Conservation (phyloP, 139 green algal genomes). For the Tetraselmis chui region DNA sequence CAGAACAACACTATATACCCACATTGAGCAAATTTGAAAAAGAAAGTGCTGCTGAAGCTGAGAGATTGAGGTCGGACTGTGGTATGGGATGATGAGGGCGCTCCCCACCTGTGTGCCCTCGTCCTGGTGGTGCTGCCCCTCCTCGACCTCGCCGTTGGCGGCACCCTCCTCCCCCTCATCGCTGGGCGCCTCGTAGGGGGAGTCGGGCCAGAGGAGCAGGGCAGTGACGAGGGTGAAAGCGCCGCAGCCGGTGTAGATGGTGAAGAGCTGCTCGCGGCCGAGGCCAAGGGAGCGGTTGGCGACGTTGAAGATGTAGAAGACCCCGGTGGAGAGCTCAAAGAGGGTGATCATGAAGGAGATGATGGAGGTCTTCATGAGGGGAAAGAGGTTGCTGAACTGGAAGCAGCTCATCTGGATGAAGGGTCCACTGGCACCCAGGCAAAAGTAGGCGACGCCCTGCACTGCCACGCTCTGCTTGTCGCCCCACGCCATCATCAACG, state of each 20-base stretch:
- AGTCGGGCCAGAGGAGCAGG: neutral
- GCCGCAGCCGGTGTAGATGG: neutral
- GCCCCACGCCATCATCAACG: neutral
- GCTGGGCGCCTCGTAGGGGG: neutral
- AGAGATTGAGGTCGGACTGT: no score
- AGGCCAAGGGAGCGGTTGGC: neutral
- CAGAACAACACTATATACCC: no score
- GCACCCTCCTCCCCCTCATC: neutral
- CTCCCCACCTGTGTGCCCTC: neutral
- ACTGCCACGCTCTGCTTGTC: neutral
- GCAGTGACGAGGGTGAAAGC: neutral
- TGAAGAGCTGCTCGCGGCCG: neutral
- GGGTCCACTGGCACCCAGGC: neutral
- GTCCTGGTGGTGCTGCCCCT: neutral
- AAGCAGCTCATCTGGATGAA: constrained; percentile 7
- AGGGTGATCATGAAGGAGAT: constrained; percentile 2
- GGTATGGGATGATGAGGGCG: no score
- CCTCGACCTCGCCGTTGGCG: neutral
- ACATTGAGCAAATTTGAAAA: no score
- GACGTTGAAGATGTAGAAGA: constrained; percentile 8
- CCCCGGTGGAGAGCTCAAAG: constrained; percentile 3
- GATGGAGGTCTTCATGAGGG: neutral
- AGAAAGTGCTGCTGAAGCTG: no score
- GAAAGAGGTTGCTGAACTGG: constrained; percentile 5
- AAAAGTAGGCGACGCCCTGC: neutral